A percentile compares a stretch with the other conserved stretches of the same genome.
Evolutionary conservation across 2,329 filamentous ascomycete species (phyloP).

Genomic region (Penicillium sp.): DNA sequence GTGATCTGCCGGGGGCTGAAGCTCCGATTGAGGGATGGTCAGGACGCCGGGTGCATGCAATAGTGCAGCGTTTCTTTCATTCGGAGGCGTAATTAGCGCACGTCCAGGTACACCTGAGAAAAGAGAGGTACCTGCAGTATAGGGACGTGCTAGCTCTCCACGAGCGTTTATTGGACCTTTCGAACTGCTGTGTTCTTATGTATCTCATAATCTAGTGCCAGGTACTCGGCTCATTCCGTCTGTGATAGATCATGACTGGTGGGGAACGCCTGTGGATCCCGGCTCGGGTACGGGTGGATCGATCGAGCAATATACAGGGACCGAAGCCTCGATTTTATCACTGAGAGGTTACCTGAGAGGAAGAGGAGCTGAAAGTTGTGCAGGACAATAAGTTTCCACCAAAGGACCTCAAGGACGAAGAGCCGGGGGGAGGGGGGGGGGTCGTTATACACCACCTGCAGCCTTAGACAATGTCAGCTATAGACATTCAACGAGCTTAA

Average conservation of each 20-base stretch:
- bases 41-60: conserved; percentile 16
- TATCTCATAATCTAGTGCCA: conserved; percentile 12
- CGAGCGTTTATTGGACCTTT: conserved; percentile 17
- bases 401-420: no score
- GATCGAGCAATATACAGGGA: conserved; percentile 10
- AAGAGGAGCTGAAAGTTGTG: neutral
- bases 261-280: conserved; percentile 12
- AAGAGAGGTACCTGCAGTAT: conserved; percentile 21
- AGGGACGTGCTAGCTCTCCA: neutral
- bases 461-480: neutral
- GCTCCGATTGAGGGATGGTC: conserved; percentile 22
- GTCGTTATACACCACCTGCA: no score
- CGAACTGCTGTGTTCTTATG: conserved; percentile 12
- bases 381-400: neutral
- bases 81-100: neutral
- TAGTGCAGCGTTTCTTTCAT: neutral
- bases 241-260: conserved; percentile 22
- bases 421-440: no score
- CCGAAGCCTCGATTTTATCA: neutral
- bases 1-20: conserved; percentile 10
- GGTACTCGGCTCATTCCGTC: neutral
- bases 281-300: conserved; percentile 14
- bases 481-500: neutral
- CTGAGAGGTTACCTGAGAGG: neutral
- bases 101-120: conserved; percentile 1